Base-by-base conservation (phyloP, 805 yeast genomes). In the Ogataea philodendri region DNA sequence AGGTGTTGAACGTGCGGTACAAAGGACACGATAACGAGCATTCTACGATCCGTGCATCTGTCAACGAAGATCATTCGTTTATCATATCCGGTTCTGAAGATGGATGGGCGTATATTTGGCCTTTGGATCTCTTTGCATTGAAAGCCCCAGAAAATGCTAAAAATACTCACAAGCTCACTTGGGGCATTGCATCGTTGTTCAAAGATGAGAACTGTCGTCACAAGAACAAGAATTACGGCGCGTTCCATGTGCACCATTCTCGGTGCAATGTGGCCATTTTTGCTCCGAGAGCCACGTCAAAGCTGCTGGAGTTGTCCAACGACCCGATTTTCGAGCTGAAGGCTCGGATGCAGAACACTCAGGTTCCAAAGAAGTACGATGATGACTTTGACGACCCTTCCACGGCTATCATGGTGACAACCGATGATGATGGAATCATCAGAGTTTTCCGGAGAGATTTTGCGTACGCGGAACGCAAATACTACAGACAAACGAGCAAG, bases 101-200 rank as follows among this genome's bases (percentile, higher is more conserved):
- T 60, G 86, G 84, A 48, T 78, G 88, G 78, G 75, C 84, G 9
- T 89, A 88, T 52, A 63, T 85, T 9, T 90, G 97, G 97, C 70
- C 72, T 37, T 58, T 71, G 11, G 42, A 46, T 19, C 20, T 30
- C 4, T 46, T 39, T 6, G 41, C 35, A 10, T 5, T 46, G 4
- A 22, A 32, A 7, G 16, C 35, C 9, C n/a, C 19, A 9, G 38
- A 37, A 10, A 20, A 29, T 7, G 22, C 23, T 15, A 42, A 40
- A 30, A 22, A 39, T 36, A 51, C 59, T 22, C 48, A 63, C 62
- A 46, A 71, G 63, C 53, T 68, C 57, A 45, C 63, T 50, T 47
- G 50, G 69, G 38, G 60, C 55, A 20, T 52, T 44, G 37, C 63
- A 49, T 42, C 47, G 48, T 13, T 44, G 36, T 69, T 51, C 37